Evolutionary conservation across 805 yeast species (phyloP).

Genomic region (Maudiozyma bulderi): DNA sequence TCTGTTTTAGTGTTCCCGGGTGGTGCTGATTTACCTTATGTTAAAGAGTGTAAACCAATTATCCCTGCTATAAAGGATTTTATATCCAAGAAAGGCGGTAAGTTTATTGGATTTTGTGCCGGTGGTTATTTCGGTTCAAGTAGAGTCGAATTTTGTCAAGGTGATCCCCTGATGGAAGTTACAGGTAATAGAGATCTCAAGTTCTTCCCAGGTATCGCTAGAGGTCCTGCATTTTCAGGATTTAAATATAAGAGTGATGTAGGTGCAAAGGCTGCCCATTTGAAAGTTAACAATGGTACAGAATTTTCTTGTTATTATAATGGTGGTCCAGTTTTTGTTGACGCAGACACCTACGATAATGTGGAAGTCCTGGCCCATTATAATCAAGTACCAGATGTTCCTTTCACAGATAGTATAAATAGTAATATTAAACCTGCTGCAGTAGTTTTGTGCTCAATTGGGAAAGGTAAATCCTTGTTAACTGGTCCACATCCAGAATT

Average conservation of each 20-base stretch:
- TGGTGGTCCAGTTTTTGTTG: constrained; percentile 84
- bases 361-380: constrained; percentile 72
- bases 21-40: constrained; percentile 90
- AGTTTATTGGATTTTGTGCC: constrained; percentile 82
- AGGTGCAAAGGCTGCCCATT: constrained; percentile 57
- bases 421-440: constrained; percentile 47
- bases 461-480: constrained; percentile 61
- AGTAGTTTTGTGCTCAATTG: constrained; percentile 55
- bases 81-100: constrained; percentile 72
- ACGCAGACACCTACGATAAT: constrained; percentile 49
- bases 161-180: constrained; percentile 62
- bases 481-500: constrained; percentile 91
- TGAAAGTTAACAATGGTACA: constrained; percentile 34
- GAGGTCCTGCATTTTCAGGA: constrained; percentile 77
- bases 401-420: constrained; percentile 19
- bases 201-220: constrained; percentile 72
- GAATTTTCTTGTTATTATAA: constrained; percentile 48
- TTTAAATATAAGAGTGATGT: constrained; percentile 66
- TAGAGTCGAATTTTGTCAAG: constrained; percentile 76
- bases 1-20: constrained; percentile 84
- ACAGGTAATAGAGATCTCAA: constrained; percentile 74
- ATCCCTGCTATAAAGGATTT: constrained; percentile 53
- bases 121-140: constrained; percentile 83
- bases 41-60: constrained; percentile 58
- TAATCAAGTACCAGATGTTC: constrained; percentile 45